Conservation (phyloP, 345 rosid species). For the Triadica sebifera region DNA sequence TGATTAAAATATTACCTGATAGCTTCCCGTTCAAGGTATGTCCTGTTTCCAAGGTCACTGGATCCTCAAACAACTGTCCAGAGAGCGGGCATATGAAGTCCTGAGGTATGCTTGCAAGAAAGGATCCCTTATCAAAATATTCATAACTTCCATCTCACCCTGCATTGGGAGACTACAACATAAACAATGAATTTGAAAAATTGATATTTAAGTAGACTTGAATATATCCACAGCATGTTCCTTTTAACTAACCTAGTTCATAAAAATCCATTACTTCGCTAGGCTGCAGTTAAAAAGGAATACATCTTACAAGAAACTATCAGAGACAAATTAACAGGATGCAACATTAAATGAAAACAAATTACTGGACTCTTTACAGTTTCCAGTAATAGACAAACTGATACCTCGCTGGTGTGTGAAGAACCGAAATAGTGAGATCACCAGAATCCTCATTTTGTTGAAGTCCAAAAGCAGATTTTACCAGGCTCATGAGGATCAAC, state of each 20-base stretch:
- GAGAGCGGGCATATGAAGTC: constrained; percentile 57
- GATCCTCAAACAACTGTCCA: constrained; percentile 52
- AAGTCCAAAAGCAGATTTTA: constrained; percentile 37
- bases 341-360: neutral
- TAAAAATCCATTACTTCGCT: constrained; percentile 9
- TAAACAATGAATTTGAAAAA: constrained; percentile 18
- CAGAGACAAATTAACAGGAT: constrained; percentile 2
- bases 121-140: constrained; percentile 28
- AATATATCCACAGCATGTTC: neutral
- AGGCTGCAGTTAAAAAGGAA: constrained; percentile 28
- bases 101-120: constrained; percentile 35
- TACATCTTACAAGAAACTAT: neutral
- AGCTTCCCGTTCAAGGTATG: constrained; percentile 56
- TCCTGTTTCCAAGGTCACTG: constrained; percentile 65
- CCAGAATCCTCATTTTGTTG: constrained; percentile 20
- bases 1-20: constrained; percentile 52
- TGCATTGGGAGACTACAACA: constrained; percentile 25
- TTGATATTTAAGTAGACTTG: neutral
- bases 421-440: constrained; percentile 18
- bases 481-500: constrained; percentile 33
- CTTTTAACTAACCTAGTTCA: constrained; percentile 37
- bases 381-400: neutral
- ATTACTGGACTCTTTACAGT: neutral
- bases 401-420: constrained; percentile 20
- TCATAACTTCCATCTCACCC: constrained; percentile 25